A percentile compares a stretch with the other conserved stretches of the same genome.
Conservation (phyloP, 371 early-diverging fungal species). For the Actinomortierella wolfii region DNA sequence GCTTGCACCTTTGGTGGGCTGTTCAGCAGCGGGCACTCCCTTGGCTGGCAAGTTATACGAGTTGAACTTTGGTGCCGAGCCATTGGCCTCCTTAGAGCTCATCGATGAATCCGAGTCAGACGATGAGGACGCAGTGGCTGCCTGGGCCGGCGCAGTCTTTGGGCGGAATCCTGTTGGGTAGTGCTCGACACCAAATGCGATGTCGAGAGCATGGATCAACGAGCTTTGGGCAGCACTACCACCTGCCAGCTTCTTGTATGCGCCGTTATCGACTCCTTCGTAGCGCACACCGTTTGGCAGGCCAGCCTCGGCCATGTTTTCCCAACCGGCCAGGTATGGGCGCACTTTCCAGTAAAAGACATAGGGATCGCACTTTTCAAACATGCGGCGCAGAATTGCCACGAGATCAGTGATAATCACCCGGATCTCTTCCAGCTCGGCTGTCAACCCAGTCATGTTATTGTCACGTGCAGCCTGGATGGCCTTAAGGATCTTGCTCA, state of each 20-base stretch:
- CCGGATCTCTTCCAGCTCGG: conserved; percentile 60
- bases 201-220: conserved; percentile 90
- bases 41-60: conserved; percentile 25
- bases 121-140: conserved; percentile 10
- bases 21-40: conserved; percentile 18
- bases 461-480: conserved; percentile 62
- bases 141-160: conserved; percentile 24
- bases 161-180: conserved; percentile 70
- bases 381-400: conserved; percentile 79
- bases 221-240: conserved; percentile 96
- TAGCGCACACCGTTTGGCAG: conserved; percentile 89
- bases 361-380: conserved; percentile 93
- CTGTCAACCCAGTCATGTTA: conserved; percentile 52
- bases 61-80: conserved; percentile 3
- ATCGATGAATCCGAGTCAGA: conserved; percentile 1
- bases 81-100: background rate
- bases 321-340: conserved; percentile 93
- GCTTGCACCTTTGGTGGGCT: conserved; percentile 56
- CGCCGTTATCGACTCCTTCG: conserved; percentile 84
- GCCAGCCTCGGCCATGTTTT: conserved; percentile 85
- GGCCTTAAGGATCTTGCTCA: conserved; percentile 65
- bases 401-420: conserved; percentile 66
- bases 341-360: conserved; percentile 96
- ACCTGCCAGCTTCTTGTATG: conserved; percentile 85
- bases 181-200: conserved; percentile 91